Evolutionary conservation across 345 rosid genomes (phyloP), one percentile per base, ranked within the genome.

Genomic region (Microthlaspi erraticum): DNA sequence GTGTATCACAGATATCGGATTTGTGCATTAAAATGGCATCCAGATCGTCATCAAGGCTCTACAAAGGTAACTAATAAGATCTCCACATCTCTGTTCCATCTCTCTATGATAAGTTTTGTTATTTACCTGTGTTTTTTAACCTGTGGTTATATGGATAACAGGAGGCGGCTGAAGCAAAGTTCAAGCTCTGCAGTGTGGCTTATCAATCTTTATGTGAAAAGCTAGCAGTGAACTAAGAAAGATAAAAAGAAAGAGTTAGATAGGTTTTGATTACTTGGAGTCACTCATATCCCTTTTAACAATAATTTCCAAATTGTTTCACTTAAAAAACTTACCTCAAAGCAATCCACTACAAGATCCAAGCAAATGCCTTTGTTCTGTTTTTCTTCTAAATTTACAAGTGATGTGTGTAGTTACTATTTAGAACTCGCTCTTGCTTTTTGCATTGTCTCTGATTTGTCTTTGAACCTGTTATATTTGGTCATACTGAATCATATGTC

Each of bases 11-110:
- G 97, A 48, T 93, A 91, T 64, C 87, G 97, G 64, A 66, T 81
- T 61, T 87, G 96, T 62, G 98, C 98, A 6, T 71, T 93, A 59
- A 89, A 89, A 73, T 93, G 98, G 97, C 97, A 93, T 76, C 98
- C 98, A 6, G 98, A 93, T 87, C 98, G 96, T 64, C 98, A 89
- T 79, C 88, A 85, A 51, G 97, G 97, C 60, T 75, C 90, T 18
- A 84, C 90, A 60, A 93, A 93, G 98, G 98, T 91, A 36, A 48
- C 61, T 14, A 49, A 58, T 41, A 33, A 49, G 46, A 66, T 51
- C 49, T 12, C 38, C 1, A 17, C 54, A 17, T 43, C 20, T 56
- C 16, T 68, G 64, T 55, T 66, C 52, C 12, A 33, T 68, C 32
- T 32, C 23, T 4, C 17, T 36, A 41, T 4, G 29, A 26, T n/a